Conservation (phyloP, 176 grass and related monocot species). For the Musa beccarii region DNA sequence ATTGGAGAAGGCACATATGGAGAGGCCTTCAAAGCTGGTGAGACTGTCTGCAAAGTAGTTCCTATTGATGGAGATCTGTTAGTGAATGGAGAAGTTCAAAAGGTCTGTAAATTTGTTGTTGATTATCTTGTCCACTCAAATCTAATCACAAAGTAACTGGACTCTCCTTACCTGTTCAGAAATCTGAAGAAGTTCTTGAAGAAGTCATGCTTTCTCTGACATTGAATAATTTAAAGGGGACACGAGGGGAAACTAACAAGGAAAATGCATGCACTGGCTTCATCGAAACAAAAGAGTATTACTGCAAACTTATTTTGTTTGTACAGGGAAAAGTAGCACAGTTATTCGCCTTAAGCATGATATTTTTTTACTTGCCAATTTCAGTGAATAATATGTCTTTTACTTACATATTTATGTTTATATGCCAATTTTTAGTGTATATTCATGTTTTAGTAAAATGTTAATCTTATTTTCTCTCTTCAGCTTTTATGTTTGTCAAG, state of each 20-base stretch:
- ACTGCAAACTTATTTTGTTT: conserved; percentile 2
- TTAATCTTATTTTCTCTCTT: conserved; percentile 7
- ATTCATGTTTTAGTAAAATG: neutral
- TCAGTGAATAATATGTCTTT: neutral
- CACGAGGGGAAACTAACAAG: conserved; percentile 15
- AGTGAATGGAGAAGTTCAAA: conserved; percentile 86
- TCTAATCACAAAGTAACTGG: conserved; percentile 23
- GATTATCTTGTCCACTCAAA: neutral
- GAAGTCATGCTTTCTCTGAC: conserved; percentile 88
- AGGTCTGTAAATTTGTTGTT: conserved; percentile 44
- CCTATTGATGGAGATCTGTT: conserved; percentile 70
- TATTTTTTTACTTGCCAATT: neutral
- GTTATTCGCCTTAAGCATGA: conserved; percentile 2
- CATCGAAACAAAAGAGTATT: conserved; percentile 89
- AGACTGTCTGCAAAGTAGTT: conserved; percentile 81
- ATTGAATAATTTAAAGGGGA: conserved; percentile 68
- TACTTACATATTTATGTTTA: neutral
- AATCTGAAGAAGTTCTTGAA: conserved; percentile 82
- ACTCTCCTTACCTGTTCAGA: conserved; percentile 37
- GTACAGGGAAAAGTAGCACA: conserved; percentile 14
- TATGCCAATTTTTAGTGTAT: neutral
- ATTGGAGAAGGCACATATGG: conserved; percentile 92
- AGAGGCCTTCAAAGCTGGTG: conserved; percentile 75
- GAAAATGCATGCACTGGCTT: conserved; percentile 68
- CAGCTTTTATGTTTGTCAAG: conserved; percentile 73